These are phyloP conservation scores for Neofusicoccum sp. DNA, from an alignment of 2,329 filamentous ascomycete genomes.

Conservation along the genomic window DNA sequence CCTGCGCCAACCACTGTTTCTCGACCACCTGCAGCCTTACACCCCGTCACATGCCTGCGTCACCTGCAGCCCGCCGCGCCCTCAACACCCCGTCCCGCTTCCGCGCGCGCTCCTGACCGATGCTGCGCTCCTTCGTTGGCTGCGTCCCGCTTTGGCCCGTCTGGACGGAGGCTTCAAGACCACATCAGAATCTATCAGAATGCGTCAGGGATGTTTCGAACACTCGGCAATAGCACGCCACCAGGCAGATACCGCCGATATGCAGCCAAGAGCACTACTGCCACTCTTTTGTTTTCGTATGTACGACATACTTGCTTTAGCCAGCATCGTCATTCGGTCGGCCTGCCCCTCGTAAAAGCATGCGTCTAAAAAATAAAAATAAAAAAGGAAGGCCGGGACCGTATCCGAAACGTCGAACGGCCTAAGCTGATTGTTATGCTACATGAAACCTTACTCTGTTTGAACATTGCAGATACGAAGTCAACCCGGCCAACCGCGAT, in stretches of 20 bases:
- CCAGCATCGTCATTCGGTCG: neutral
- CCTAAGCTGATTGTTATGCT: constrained; percentile 4
- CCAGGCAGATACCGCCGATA: neutral
- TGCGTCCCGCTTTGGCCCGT: neutral
- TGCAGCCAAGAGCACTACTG: neutral
- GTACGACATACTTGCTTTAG: constrained; percentile 6
- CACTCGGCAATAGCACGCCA: neutral
- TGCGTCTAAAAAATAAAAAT: constrained; percentile 1
- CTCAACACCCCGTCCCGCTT: neutral
- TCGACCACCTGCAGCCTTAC: constrained; percentile 15
- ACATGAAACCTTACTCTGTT: constrained; percentile 13
- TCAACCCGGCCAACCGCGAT: constrained; percentile 2
- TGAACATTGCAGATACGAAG: constrained; percentile 15
- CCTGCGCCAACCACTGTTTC: constrained; percentile 16
- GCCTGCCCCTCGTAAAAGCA: constrained; percentile 4
- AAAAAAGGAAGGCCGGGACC: neutral
- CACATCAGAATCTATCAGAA: neutral
- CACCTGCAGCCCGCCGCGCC: neutral
- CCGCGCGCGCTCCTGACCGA: neutral
- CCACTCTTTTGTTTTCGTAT: constrained; percentile 5
- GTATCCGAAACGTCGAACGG: constrained; percentile 2
- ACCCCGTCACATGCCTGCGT: neutral
- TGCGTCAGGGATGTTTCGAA: neutral
- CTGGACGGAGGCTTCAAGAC: neutral
- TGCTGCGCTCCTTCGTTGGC: neutral